Conservation (phyloP, 2,329 filamentous ascomycete species). For the Ceratocystis lukuohia region DNA sequence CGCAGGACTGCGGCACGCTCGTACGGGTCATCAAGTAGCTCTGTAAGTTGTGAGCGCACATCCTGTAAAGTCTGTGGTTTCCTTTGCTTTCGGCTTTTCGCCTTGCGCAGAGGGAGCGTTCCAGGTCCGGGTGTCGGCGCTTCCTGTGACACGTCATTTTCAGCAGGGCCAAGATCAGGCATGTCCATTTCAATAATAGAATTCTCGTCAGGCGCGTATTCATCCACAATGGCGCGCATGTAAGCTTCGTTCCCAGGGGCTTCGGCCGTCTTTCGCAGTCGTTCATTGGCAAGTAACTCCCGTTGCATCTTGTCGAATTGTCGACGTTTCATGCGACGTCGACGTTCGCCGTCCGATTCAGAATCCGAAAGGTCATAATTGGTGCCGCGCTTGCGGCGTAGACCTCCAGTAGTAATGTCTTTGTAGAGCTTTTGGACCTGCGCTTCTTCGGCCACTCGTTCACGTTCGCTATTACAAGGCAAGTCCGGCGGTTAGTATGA, state of each 20-base stretch:
- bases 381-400: conserved; percentile 70
- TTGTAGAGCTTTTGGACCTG: conserved; percentile 83
- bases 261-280: conserved; percentile 77
- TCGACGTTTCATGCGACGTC: conserved; percentile 65
- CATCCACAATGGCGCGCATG: conserved; percentile 76
- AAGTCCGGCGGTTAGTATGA: no score
- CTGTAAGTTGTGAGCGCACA: conserved; percentile 70
- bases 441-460: conserved; percentile 70
- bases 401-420: conserved; percentile 77
- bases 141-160: conserved; percentile 24
- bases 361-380: conserved; percentile 81
- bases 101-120: conserved; percentile 14
- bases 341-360: conserved; percentile 70
- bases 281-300: conserved; percentile 75
- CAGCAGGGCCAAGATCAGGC: conserved; percentile 8
- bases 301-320: conserved; percentile 89
- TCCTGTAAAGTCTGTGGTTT: conserved; percentile 32
- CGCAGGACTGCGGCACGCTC: conserved; percentile 33
- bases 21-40: conserved; percentile 59
- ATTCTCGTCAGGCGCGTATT: conserved; percentile 59
- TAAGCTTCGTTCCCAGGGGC: conserved; percentile 86
- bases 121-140: conserved; percentile 22
- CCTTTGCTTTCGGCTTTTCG: conserved; percentile 16
- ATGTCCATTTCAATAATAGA: conserved; percentile 50
- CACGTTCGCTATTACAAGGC: conserved; percentile 48